Evolutionary conservation across 2,329 filamentous ascomycete genomes (phyloP), one percentile per base, ranked within the genome.

Genomic region (Ascochyta fabae): DNA sequence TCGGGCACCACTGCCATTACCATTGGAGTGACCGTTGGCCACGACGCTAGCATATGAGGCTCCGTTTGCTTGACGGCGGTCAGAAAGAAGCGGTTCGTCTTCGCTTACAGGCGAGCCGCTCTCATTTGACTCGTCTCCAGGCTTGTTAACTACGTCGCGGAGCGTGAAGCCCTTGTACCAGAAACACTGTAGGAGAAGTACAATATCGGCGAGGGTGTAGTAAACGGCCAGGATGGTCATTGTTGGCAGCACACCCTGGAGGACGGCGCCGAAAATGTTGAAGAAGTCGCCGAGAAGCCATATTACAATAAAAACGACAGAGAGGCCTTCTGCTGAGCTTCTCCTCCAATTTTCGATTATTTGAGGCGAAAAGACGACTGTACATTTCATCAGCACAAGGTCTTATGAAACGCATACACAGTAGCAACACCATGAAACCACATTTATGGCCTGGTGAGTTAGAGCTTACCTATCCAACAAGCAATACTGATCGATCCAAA

Each of bases 171-270:
- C 93, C 48, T 91, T 87, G 76, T 99, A 99, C 80, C 96, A 98
- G 80, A 98, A 96, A 76, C 91, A 96, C 77, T 99, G 95, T 0
- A 81, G 83, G 0, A 98, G 80, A 1, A 99, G 82, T 1, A 98
- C 92, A 38, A 97, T 85, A 71, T 98, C 94, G 58, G 92, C 92
- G 34, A 96, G 83, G 15, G 93, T 96, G 74, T 98, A 96, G 76
- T 96, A 96, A 15, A 96, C 84, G 12, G 93, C 93, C n/a, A 97
- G 81, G 48, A 96, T 96, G 59, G 91, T 88, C 92, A 98, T 97
- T 0, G 94, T 99, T 1, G 95, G 93, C 49, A 98, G 77, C 6
- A 99, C 94, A 51, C 91, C 90, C 75, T 98, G 94, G 10, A 97
- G 76, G 15, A 97, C 86, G 16, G 92, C 91, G n/a, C 94, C 94